Evolutionary conservation across 2,329 filamentous ascomycete species (phyloP), one percentile per base, ranked within the genome.

Genomic region (Chaetomium globosum): DNA sequence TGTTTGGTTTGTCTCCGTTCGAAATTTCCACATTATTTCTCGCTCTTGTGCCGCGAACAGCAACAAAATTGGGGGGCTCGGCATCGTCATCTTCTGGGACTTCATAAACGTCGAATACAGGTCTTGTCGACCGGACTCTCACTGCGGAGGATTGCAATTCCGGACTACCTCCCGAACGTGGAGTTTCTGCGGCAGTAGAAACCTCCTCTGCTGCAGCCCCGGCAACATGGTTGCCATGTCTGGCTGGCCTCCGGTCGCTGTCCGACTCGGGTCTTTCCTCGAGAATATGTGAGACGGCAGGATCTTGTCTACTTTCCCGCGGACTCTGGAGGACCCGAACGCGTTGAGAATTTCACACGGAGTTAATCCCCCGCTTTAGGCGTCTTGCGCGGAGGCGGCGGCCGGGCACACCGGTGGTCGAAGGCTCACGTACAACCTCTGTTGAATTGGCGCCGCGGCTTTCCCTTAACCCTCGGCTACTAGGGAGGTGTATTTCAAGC

Each of bases 71-170:
- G 19, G 23, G 23, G 13, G n/a, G 31, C 10, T 54, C 61, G 2
- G 28, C 6, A 0, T 61, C 61, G 36, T 43, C 53, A 36, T 65
- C 59, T 4, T 63, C 57, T 7, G 61, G 58, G 5, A 66, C 1
- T 16, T 61, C n/a, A 31, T 64, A 61, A 19, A 61, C 10, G 8
- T 64, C 53, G 12, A 5, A 5, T 5, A 13, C 4, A 12, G 39
- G 36, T n/a, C 54, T 61, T n/a, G 36, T 6, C 46, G 51, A 13
- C 13, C 51, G 64, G 43, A 43, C 52, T 19, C 30, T 63, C 3
- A 28, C 5, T 7, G 61, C 61, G 1, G 65, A 66, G 2, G 61
- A 64, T 21, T 64, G 61, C 23, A 64, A 7, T 28, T 61, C 61
- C 4, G 61, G 65, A 33, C 65, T 64, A 1, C 61, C 61, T 1